Base-by-base conservation (phyloP, 129 eudicot genomes). In the Flaveria brownii region DNA sequence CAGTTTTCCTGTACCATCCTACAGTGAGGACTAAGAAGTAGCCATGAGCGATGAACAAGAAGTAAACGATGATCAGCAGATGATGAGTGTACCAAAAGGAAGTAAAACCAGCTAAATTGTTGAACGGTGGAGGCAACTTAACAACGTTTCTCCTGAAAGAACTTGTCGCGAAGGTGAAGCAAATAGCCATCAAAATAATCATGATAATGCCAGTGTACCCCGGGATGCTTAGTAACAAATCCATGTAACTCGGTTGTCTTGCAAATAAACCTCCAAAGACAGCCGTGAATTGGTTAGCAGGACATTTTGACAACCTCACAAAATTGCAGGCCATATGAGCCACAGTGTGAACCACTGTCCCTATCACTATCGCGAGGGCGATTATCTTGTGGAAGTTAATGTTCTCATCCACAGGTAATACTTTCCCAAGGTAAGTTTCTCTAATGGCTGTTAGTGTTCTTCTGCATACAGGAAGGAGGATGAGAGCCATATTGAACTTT, bases 71-170 rank as follows among this genome's bases (percentile, higher is more conserved):
- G 13, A 81, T 80, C 47, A 95, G 89, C 72, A 95, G 77, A 84
- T 95, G 99, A 84, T 95, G 99, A 10, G 99, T 84, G 73, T 95
- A 95, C 99, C 99, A 95, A 72, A 95, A 95, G 14, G 99, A 80
- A 80, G 93, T 95, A 66, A 95, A 95, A 9, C 99, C 99, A 12
- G 97, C 96, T 77, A 95, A 70, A 42, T 77, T 73, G 50, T 71
- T 84, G 13, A 95, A 84, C 2, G 90, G 89, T 73, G 71, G 66
- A 28, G 96, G 92, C 72, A 95, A 78, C 69, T 95, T 91, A 25
- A 89, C 77, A 9, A 91, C 94, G 72, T 89, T 95, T 79, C 96
- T 85, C 72, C 99, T 77, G 50, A 95, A 91, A 15, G 97, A 87
- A 81, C 91, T 94, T 25, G 90, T 91, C 1, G 99, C 99, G 25